These are phyloP conservation scores for Myxozyma mucilagina DNA, from an alignment of 805 yeast species.

Conservation along the genomic window DNA sequence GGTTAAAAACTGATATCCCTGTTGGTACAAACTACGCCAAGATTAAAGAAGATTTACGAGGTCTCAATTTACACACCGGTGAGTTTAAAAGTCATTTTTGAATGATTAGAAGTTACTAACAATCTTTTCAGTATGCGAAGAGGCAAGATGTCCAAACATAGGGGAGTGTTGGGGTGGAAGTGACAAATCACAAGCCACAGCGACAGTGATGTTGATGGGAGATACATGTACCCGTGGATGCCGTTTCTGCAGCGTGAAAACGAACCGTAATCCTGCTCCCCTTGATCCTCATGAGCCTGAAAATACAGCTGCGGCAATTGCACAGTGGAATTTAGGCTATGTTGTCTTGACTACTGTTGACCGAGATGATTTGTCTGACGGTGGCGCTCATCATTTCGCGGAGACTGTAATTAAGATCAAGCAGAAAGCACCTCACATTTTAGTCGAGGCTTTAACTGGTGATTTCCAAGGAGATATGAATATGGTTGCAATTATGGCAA, in stretches of 20 bases:
- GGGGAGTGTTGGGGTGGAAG: slow-evolving; percentile 99
- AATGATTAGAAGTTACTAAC: background rate
- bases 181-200: slow-evolving; percentile 85
- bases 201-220: slow-evolving; percentile 96
- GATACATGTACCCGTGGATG: slow-evolving; percentile 99
- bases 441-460: slow-evolving; percentile 92
- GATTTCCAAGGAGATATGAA: slow-evolving; percentile 90
- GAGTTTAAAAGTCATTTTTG: background rate
- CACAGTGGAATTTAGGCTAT: slow-evolving; percentile 97
- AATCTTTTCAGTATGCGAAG: slow-evolving; percentile 75
- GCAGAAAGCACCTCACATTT: slow-evolving; percentile 81
- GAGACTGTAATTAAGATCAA: slow-evolving; percentile 84
- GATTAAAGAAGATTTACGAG: slow-evolving; percentile 82
- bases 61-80: slow-evolving; percentile 76
- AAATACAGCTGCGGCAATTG: slow-evolving; percentile 94
- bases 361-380: slow-evolving; percentile 90
- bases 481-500: slow-evolving; percentile 76
- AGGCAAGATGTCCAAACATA: slow-evolving; percentile 98
- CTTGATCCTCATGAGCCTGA: slow-evolving; percentile 97
- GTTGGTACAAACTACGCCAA: slow-evolving; percentile 82
- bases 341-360: slow-evolving; percentile 97
- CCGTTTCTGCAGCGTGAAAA: slow-evolving; percentile 94
- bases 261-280: slow-evolving; percentile 80
- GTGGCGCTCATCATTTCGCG: slow-evolving; percentile 89
- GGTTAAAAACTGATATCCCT: slow-evolving; percentile 97